Base-by-base conservation (phyloP, 441 rosid genomes). In the Breynia disticha region DNA sequence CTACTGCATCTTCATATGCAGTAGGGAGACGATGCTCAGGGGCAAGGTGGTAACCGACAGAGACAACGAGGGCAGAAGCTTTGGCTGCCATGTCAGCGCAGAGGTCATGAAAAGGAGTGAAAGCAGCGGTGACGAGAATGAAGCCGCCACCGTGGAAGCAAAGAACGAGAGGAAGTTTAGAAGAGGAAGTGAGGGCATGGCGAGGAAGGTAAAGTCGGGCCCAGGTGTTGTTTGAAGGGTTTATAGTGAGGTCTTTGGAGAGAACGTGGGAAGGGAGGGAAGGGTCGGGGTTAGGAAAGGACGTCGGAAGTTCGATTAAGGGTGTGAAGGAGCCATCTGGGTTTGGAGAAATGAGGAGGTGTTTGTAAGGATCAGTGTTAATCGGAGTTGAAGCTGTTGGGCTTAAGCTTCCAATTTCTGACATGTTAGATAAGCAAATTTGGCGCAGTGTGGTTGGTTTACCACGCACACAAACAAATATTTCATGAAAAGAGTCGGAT, bases 1-100 rank as follows among this genome's bases (percentile, higher is more conserved):
- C 82, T 11, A 53, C 2, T 0, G 75, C 84, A 43, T 81, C 84
- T 0, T 79, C 77, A 39, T 69, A 79, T 16, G 83, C 87, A 0
- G 85, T 76, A 8, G 87, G 87, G 9, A 84, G 78, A 3, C 84
- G 72, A 55, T 81, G 72, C 73, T 78, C 93, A 0, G 82, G 84
- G 8, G 80, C 81, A 14, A 77, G 61, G 14, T 75, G 75, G 67
- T 84, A 78, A 1, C 63, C 72, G 12, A 73, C 62, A 9, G 86
- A 69, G 0, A 61, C 71, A 15, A 79, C 63, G 37, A 84, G 17
- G 6, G 64, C 79, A 19, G 57, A 50, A 28, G 76, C 50, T 8
- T 58, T 49, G 9, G 39, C 21, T 0, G 86, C 78, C 19, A 76
- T 21, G 35, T 46, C 24, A 14, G 57, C 56, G 58, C 75, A 74